Evolutionary conservation across 441 rosid species (phyloP).

Genomic region (Bocquillonia castaneifolia): DNA sequence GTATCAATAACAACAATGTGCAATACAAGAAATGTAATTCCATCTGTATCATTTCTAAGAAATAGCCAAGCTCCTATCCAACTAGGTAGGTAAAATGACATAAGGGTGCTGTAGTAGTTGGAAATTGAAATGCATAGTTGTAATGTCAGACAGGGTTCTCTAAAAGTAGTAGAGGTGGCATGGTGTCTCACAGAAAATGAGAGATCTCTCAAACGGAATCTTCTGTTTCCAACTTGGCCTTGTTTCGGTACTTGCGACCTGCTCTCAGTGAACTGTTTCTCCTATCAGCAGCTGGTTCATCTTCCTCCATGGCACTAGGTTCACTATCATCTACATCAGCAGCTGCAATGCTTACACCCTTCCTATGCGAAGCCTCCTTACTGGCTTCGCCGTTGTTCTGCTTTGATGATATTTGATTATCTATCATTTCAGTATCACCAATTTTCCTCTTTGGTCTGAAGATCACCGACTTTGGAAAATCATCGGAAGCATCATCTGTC

Average conservation of each 20-base stretch:
- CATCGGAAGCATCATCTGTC: slow-evolving; percentile 34
- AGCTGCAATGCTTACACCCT: slow-evolving; percentile 39
- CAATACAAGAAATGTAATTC: not conserved
- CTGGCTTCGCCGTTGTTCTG: slow-evolving; percentile 20
- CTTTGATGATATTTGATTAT: slow-evolving; percentile 23
- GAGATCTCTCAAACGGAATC: slow-evolving; percentile 19
- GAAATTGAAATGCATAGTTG: not conserved
- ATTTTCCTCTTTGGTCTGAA: slow-evolving; percentile 66
- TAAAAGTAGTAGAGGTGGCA: not conserved
- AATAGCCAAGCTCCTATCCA: not conserved
- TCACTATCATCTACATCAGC: slow-evolving; percentile 36
- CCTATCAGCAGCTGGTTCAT: slow-evolving; percentile 33
- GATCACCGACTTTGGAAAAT: slow-evolving; percentile 49
- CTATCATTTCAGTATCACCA: slow-evolving; percentile 23
- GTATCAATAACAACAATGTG: not conserved
- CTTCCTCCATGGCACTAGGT: slow-evolving; percentile 73
- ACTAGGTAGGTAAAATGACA: not conserved
- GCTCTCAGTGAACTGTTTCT: slow-evolving; percentile 27
- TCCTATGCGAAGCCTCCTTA: slow-evolving; percentile 31
- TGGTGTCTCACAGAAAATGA: not conserved
- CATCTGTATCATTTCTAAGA: not conserved
- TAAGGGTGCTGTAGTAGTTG: not conserved
- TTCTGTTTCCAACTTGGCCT: slow-evolving; percentile 36
- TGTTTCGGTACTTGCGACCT: slow-evolving; percentile 58
- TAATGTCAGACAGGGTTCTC: not conserved